Conservation (phyloP, 2,329 filamentous ascomycete genomes). For the Diaporthe batatas region DNA sequence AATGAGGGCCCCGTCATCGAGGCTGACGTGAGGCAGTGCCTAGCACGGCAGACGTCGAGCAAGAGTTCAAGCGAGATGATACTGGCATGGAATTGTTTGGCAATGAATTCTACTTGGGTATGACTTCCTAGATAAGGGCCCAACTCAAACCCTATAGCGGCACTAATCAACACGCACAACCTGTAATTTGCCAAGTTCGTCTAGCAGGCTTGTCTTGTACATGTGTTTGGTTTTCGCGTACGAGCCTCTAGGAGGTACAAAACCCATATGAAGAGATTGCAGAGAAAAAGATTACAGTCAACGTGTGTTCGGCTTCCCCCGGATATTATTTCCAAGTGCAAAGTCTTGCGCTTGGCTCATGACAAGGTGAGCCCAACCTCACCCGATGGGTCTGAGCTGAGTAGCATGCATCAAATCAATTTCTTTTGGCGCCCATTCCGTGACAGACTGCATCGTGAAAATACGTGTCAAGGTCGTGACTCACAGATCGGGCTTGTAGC, state of each 20-base stretch:
- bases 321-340: not conserved
- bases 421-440: not conserved
- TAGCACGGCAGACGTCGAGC: not conserved
- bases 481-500: not conserved
- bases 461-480: not conserved
- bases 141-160: not conserved
- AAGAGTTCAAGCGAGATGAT: not conserved
- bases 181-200: not conserved
- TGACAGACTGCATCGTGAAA: not conserved
- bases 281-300: not conserved
- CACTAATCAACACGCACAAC: not conserved
- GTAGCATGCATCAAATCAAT: not conserved
- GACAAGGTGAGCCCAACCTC: not conserved
- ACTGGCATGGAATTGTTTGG: not conserved
- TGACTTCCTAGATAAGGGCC: conserved; percentile 11
- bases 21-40: conserved; percentile 16
- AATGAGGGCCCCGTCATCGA: not conserved
- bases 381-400: not conserved
- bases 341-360: not conserved
- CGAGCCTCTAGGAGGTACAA: no score
- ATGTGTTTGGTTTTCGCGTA: not conserved
- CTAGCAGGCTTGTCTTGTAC: not conserved
- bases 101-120: not conserved
- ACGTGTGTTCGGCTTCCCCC: not conserved
- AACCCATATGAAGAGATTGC: not conserved